These are phyloP conservation scores for Syzygium malaccense DNA, from an alignment of 441 rosid species.

Conservation along the genomic window DNA sequence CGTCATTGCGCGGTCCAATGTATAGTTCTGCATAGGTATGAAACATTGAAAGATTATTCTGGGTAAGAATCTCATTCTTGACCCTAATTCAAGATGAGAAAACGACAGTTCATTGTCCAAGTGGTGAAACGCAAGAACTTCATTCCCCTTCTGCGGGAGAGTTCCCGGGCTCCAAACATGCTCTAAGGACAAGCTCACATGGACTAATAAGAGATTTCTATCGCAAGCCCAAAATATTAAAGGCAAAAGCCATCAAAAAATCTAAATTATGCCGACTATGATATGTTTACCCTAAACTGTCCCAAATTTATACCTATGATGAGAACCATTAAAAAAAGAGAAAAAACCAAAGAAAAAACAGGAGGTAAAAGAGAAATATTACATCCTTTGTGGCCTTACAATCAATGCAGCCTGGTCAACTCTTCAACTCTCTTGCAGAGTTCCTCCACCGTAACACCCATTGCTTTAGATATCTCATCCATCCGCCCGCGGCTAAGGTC, in stretches of 20 bases:
- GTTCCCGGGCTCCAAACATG: background rate
- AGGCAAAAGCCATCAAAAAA: too few species aligned
- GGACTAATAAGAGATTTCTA: background rate
- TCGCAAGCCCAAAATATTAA: background rate
- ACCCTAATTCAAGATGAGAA: background rate
- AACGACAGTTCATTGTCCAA: background rate
- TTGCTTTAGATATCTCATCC: slow-evolving; percentile 75
- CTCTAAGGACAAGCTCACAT: background rate
- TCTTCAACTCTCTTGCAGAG: slow-evolving; percentile 87
- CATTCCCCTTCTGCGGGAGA: background rate
- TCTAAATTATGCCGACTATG: too few species aligned
- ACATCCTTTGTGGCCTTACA: background rate
- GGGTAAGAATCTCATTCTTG: background rate
- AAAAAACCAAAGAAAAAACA: too few species aligned
- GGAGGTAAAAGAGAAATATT: too few species aligned
- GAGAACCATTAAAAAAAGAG: too few species aligned
- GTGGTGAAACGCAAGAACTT: background rate
- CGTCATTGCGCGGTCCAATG: background rate
- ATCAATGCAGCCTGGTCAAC: slow-evolving; percentile 81
- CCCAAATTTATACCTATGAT: too few species aligned
- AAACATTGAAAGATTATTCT: background rate
- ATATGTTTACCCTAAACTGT: too few species aligned
- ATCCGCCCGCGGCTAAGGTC: slow-evolving; percentile 67
- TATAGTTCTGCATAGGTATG: background rate
- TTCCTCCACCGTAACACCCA: slow-evolving; percentile 75